Conservation (phyloP, 179 eudicot species). For the Vitellaria paradoxa region DNA sequence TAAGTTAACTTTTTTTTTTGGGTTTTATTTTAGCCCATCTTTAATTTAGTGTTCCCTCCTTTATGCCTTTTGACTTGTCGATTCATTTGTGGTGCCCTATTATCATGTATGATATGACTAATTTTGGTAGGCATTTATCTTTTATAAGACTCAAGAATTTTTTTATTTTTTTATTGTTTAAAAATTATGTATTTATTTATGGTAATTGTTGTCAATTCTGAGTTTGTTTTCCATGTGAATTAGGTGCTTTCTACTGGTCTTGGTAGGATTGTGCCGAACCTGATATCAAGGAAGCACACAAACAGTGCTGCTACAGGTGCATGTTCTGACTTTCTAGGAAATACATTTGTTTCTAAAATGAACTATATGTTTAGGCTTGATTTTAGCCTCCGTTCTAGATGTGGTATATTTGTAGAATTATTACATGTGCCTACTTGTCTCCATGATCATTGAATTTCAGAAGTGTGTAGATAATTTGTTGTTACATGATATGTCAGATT, state of each 20-base stretch:
- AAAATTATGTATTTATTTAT: not conserved
- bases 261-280: constrained; percentile 96
- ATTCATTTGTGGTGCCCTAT: not conserved
- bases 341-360: not conserved
- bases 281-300: constrained; percentile 95
- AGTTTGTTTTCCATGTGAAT: constrained; percentile 7
- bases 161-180: not conserved
- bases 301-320: constrained; percentile 97
- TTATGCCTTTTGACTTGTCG: not conserved
- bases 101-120: not conserved
- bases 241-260: constrained; percentile 98
- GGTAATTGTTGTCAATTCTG: not conserved
- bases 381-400: not conserved
- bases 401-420: not conserved
- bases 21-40: not conserved
- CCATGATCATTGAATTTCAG: not conserved
- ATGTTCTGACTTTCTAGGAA: not conserved
- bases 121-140: not conserved
- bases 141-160: not conserved
- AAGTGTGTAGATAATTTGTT: not conserved
- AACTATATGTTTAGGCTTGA: not conserved
- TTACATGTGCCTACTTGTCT: not conserved
- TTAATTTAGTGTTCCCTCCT: not conserved
- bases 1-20: constrained; percentile 33
- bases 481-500: too few species aligned